These are phyloP conservation scores for Coniochaeta ligniaria DNA, from an alignment of 2,329 filamentous ascomycete species.

Conservation along the genomic window DNA sequence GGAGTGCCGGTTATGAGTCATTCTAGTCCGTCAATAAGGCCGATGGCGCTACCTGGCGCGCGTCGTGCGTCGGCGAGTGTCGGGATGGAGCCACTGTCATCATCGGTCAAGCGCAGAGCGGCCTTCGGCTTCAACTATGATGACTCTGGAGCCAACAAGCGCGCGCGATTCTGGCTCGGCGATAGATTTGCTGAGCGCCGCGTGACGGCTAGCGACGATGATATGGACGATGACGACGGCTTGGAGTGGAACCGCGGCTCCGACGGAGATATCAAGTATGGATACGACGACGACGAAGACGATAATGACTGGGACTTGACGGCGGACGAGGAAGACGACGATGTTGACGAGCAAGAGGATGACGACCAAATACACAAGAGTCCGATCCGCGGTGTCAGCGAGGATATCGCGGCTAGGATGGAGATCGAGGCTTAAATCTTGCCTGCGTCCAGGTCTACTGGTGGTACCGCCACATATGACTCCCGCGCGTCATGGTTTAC, in stretches of 20 bases:
- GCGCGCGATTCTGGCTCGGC: conserved; percentile 83
- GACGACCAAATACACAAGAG: conserved; percentile 25
- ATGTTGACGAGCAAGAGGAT: conserved; percentile 25
- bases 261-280: conserved; percentile 45
- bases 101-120: conserved; percentile 15
- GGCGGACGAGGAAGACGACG: conserved; percentile 28
- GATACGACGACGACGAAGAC: conserved; percentile 41
- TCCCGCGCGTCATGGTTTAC: neutral
- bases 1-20: conserved; percentile 72
- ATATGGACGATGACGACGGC: conserved; percentile 43
- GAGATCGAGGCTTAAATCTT: conserved; percentile 40
- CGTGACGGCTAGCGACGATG: conserved; percentile 33
- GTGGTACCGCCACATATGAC: neutral
- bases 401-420: conserved; percentile 56
- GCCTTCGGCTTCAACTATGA: conserved; percentile 18
- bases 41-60: conserved; percentile 10
- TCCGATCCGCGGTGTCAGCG: conserved; percentile 49
- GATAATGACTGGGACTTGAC: conserved; percentile 31
- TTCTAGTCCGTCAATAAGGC: conserved; percentile 39
- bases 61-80: conserved; percentile 1
- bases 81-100: conserved; percentile 16
- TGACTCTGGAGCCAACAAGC: conserved; percentile 59
- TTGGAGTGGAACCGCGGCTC: conserved; percentile 52
- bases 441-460: neutral
- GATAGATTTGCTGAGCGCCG: conserved; percentile 46